Evolutionary conservation across 2,329 filamentous ascomycete genomes (phyloP).

Genomic region (Botrytis byssoidea): DNA sequence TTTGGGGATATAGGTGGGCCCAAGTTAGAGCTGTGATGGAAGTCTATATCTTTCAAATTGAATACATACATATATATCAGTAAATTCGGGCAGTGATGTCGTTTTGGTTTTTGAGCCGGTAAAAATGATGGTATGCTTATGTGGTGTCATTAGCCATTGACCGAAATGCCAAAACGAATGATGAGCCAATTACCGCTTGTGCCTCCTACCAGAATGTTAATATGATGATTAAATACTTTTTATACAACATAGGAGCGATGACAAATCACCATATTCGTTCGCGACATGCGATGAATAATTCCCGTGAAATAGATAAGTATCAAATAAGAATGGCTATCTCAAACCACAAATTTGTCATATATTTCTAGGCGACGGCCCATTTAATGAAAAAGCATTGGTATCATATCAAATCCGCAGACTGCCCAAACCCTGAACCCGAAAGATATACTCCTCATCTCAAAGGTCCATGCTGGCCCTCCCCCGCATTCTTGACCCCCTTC

Average conservation of each 20-base stretch:
- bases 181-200: neutral
- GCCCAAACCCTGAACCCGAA: neutral
- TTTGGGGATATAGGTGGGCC: neutral
- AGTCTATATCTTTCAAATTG: neutral
- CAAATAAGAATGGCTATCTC: neutral
- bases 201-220: neutral
- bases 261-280: neutral
- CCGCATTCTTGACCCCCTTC: conserved; percentile 31
- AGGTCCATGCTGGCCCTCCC: conserved; percentile 27
- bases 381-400: neutral
- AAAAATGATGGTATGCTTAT: neutral
- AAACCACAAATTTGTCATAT: neutral
- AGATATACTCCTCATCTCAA: neutral
- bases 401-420: neutral
- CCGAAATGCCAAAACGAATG: neutral
- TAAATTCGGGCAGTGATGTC: neutral
- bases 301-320: neutral
- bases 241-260: neutral
- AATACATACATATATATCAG: neutral
- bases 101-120: neutral
- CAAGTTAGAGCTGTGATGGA: neutral
- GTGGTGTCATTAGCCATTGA: neutral
- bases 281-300: neutral
- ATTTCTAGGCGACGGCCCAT: neutral
- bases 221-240: neutral